Evolutionary conservation across 768 basidiomycete genomes (phyloP), one percentile per base, ranked within the genome.

Genomic region (Naematelia aurantialba): DNA sequence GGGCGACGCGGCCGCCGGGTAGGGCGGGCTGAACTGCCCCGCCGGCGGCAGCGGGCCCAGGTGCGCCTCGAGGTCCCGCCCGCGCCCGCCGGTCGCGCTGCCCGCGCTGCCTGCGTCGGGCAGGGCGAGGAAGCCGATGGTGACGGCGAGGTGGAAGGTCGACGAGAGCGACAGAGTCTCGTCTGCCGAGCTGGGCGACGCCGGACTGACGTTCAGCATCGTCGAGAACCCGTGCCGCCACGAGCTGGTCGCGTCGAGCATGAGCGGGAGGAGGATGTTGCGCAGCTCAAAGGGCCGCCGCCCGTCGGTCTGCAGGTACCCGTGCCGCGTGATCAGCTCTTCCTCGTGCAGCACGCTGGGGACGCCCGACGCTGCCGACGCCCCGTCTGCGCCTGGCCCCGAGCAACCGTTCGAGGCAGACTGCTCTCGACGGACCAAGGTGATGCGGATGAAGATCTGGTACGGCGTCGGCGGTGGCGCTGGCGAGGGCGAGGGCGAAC

Each of bases 211-310:
- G 50, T 68, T 68, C 26, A 70, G 54, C 52, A 70, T 59, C 12
- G 67, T 70, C 12, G 66, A 70, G 51, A 67, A 70, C 4, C 72
- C 72, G 29, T 68, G 65, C 19, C 52, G 27, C 72, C 72, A 73
- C 5, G n/a, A 17, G 3, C 29, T 21, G 4, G 22, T 17, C 12
- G 25, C 58, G 5, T 34, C 26, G 13, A 31, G 47, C 62, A 70
- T 62, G 25, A 70, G 52, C 2, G 71, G 71, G 19, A 73, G 34
- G 8, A 22, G 14, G 22, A 65, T 25, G 31, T 69, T 42, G 10
- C 47, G 49, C 19, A 73, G 19, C 14, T 52, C 52, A 19, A 73
- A 49, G 47, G 48, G 54, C 4, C 55, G 47, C 2, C 21, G 14
- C n/a, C 42, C 54, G 17, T 26, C 49, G 8, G 55, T 45, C 39